Base-by-base conservation (phyloP, 805 yeast species). In the Candida adriatica region DNA sequence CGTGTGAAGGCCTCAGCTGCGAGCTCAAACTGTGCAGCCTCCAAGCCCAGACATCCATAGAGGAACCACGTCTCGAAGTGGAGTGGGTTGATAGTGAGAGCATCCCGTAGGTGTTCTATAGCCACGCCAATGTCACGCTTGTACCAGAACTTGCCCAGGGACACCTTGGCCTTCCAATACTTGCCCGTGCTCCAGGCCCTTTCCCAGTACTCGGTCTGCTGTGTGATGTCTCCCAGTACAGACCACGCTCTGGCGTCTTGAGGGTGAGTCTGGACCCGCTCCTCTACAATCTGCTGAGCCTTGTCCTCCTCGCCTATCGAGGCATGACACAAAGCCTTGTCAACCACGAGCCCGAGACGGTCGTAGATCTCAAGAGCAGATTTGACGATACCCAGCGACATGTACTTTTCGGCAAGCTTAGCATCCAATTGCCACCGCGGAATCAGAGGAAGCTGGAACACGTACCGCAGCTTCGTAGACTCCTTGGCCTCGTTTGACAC, bases 1-100 rank as follows among this genome's bases (percentile, higher is more conserved):
- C 96, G 67, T 1, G 95, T 79, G 53, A 92, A 88, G 0, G 96
- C 96, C 51, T 84, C 94, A 0, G 94, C 78, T 0, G 96, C 95
- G 26, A 82, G 57, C 16, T 77, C 81, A 60, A 70, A 83, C 44
- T 79, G 75, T 6, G 61, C 67, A 10, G 74, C 56, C 50, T 86
- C 95, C 30, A 92, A 62, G 0, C 94, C 95, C 34, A 88, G 64
- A 51, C 95, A 85, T 6, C 97, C 97, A 50, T 88, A 87, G 48
- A 87, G 74, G 53, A 78, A 90, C 95, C 97, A 87, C 21, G 90
- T 81, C 13, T 81, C 84, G 45, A 71, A 75, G 46, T 71, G 73
- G 32, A 85, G 61, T 8, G 96, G 92, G 51, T 79, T 79, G 17
- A 75, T 74, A 15, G 68, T 61, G 37, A 90, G 62, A 10, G 92